These are phyloP conservation scores for Chlamydomonas asymmetrica DNA, from an alignment of 139 green algal genomes.

Conservation along the genomic window DNA sequence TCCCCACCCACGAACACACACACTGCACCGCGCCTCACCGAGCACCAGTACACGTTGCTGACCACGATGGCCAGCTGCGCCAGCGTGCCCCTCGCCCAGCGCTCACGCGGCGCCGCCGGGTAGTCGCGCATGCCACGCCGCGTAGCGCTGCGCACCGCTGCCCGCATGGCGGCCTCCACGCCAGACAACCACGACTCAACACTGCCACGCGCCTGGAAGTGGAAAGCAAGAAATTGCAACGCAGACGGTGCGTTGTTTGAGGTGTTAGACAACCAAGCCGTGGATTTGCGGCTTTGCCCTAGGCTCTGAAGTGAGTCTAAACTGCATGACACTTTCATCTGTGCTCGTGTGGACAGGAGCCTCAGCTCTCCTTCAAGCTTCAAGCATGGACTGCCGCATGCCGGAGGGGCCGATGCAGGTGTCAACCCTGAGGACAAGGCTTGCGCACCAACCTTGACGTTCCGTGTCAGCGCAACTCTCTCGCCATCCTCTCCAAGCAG, in stretches of 20 bases:
- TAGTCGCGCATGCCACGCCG: conserved; percentile 20
- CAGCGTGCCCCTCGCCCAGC: conserved; percentile 68
- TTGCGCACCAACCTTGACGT: conserved; percentile 53
- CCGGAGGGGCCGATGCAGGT: not conserved
- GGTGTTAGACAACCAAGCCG: too few species aligned
- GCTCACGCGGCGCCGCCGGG: not conserved
- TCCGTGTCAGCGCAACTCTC: conserved; percentile 66
- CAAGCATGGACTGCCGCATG: not conserved
- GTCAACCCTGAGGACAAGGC: too few species aligned
- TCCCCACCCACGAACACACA: not conserved
- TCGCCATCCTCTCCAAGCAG: conserved; percentile 77
- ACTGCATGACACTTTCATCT: too few species aligned
- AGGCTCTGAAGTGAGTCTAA: too few species aligned
- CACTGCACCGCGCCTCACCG: conserved; percentile 20
- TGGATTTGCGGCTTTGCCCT: too few species aligned
- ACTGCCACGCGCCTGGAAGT: conserved; percentile 57
- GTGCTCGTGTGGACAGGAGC: not conserved
- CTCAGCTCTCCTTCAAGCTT: not conserved
- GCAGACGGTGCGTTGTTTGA: too few species aligned
- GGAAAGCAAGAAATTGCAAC: not conserved
- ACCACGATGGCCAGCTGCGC: conserved; percentile 75
- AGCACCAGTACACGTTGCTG: conserved; percentile 73
- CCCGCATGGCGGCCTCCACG: conserved; percentile 66
- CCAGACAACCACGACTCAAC: conserved; percentile 74
- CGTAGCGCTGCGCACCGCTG: conserved; percentile 43